Base-by-base conservation (phyloP, 176 grass and related monocot species). In the Aegilops speltoides region DNA sequence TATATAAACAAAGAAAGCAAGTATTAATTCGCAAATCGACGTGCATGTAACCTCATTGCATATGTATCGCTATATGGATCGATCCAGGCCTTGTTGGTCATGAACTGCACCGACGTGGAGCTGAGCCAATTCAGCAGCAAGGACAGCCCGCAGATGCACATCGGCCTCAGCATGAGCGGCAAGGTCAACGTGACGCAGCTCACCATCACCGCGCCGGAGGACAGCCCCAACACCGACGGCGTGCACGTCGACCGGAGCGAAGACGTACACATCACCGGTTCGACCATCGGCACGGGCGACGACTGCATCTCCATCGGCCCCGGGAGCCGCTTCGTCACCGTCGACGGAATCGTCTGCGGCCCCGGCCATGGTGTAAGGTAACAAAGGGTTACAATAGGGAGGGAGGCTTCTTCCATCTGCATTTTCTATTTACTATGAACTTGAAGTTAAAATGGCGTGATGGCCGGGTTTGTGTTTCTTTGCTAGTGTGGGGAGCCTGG, bases 341-440 rank as follows among this genome's bases (percentile, higher is more conserved):
- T 93, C 33, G 40, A 85, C 8, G 22, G 26, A 60, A 8, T 95
- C 62, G n/a, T 2, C 0, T 95, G 93, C 73, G 93, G 88, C 4
- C 93, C 93, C 2, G 88, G 91, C 7, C 91, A 95, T 73, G 88
- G 90, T 3, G 70, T 95, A 28, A 93, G 93, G 90, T 95, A 86
- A 73, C 38, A 72, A 19, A 31, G 17, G 0, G 3, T 16, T n/a
- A 19, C 52, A 56, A 19, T 20, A 7, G 5, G 17, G 16, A 17
- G 16, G 52, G 0, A 6, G 6, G 17, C 52, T 3, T 59, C 20
- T 59, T 59, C 56, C 20, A 9, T 59, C 20, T 54, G 50, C 16
- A 19, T 59, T 59, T 59, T 22, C 56, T 22, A 19, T 54, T 7
- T 54, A 54, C 2, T 14, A 52, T 50, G 24, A 1, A 31, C 34